phyloP scores from a whole-genome alignment of 2,329 filamentous ascomycete genomes.

The Ophiostoma sp. region DNA sequence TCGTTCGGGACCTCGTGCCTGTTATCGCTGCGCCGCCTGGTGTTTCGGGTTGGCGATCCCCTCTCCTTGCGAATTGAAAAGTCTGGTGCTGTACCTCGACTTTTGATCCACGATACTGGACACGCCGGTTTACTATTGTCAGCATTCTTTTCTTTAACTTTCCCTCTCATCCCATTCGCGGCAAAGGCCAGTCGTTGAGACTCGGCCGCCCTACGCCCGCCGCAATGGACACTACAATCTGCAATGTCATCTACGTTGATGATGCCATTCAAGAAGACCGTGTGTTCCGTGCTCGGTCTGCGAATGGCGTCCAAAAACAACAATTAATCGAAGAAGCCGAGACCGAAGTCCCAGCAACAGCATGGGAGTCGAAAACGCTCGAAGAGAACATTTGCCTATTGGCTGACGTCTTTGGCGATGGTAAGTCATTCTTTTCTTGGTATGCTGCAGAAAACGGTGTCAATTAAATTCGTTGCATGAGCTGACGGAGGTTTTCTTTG shows the following conservation, averaged over 20 bases:
- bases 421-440: slow-evolving; percentile 40
- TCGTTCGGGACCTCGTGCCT: slow-evolving; percentile 22
- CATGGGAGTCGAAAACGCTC: slow-evolving; percentile 44
- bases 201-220: slow-evolving; percentile 55
- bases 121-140: not conserved
- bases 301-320: slow-evolving; percentile 28
- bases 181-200: slow-evolving; percentile 57
- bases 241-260: slow-evolving; percentile 63
- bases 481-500: not conserved
- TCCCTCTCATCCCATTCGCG: not conserved
- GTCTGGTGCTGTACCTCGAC: not conserved
- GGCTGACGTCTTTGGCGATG: slow-evolving; percentile 56
- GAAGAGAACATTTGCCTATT: slow-evolving; percentile 51
- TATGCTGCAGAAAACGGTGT: not conserved
- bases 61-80: slow-evolving; percentile 20
- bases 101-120: not conserved
- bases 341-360: not conserved
- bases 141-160: not conserved
- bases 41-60: slow-evolving; percentile 32
- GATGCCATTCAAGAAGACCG: slow-evolving; percentile 52
- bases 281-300: slow-evolving; percentile 39
- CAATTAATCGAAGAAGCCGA: not conserved
- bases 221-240: slow-evolving; percentile 59
- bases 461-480: not conserved
- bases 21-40: slow-evolving; percentile 28